phyloP scores from a whole-genome alignment of 2,329 filamentous ascomycete species.

The Mycosphaerella sp. region DNA sequence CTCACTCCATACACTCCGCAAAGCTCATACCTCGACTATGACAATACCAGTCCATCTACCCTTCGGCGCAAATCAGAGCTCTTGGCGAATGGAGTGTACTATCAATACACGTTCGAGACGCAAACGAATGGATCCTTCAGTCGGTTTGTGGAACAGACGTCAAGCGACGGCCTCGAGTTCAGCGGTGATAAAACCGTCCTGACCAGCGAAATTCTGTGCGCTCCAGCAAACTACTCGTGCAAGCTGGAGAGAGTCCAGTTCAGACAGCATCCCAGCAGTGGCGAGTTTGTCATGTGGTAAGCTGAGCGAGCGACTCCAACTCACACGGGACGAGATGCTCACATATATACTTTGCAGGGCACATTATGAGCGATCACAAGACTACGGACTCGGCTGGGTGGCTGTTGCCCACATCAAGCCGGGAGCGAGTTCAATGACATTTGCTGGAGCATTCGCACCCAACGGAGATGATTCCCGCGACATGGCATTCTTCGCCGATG shows the following conservation, averaged over 20 bases:
- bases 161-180: conserved; percentile 20
- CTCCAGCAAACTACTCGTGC: conserved; percentile 13
- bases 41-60: conserved; percentile 13
- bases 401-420: conserved; percentile 21
- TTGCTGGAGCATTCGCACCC: conserved; percentile 19
- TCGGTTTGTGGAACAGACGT: conserved; percentile 20
- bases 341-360: not conserved
- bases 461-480: conserved; percentile 21
- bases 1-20: conserved; percentile 9
- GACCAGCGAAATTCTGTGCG: conserved; percentile 4
- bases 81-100: conserved; percentile 17
- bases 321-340: not conserved
- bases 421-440: conserved; percentile 11
- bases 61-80: conserved; percentile 15
- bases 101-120: conserved; percentile 21
- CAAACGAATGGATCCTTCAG: conserved; percentile 13
- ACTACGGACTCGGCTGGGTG: conserved; percentile 19
- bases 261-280: conserved; percentile 11
- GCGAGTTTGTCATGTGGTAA: conserved; percentile 18
- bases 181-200: conserved; percentile 16
- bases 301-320: not conserved
- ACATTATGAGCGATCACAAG: conserved; percentile 19
- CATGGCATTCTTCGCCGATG: conserved; percentile 22
- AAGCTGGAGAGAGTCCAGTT: conserved; percentile 20
- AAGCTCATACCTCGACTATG: conserved; percentile 17